phyloP scores from a whole-genome alignment of 2,329 filamentous ascomycete genomes.

The Cryphonectria naterciae region DNA sequence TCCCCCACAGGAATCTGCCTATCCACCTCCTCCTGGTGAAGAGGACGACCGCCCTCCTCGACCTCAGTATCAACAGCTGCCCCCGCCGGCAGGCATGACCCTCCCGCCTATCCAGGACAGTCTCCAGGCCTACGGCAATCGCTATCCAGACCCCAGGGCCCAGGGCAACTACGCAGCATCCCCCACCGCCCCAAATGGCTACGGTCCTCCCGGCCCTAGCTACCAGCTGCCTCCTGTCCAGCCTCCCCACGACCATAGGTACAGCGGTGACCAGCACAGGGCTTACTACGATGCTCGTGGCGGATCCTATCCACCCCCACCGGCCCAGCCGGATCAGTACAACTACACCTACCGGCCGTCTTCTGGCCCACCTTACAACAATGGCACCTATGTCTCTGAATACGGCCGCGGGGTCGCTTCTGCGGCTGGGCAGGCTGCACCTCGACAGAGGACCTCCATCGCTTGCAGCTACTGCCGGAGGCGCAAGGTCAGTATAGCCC shows the following conservation, averaged over 20 bases:
- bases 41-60: conserved; percentile 46
- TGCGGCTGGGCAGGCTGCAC: conserved; percentile 55
- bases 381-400: conserved; percentile 37
- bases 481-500: conserved; percentile 53
- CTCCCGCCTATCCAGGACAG: conserved; percentile 56
- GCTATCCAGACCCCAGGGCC: conserved; percentile 42
- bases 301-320: conserved; percentile 27
- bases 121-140: conserved; percentile 39
- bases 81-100: conserved; percentile 50
- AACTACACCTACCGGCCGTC: conserved; percentile 40
- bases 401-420: conserved; percentile 42
- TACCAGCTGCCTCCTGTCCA: conserved; percentile 32
- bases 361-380: conserved; percentile 36
- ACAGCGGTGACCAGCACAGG: conserved; percentile 30
- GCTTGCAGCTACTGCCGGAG: conserved; percentile 65
- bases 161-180: conserved; percentile 31
- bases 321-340: conserved; percentile 24
- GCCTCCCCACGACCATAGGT: conserved; percentile 26
- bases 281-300: conserved; percentile 28
- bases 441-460: conserved; percentile 62
- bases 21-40: conserved; percentile 47
- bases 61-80: conserved; percentile 35
- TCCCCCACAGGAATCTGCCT: conserved; percentile 43
- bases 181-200: conserved; percentile 47
- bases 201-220: conserved; percentile 42